Evolutionary conservation across 2,329 filamentous ascomycete species (phyloP).

Genomic region (Cladosporium sp.): DNA sequence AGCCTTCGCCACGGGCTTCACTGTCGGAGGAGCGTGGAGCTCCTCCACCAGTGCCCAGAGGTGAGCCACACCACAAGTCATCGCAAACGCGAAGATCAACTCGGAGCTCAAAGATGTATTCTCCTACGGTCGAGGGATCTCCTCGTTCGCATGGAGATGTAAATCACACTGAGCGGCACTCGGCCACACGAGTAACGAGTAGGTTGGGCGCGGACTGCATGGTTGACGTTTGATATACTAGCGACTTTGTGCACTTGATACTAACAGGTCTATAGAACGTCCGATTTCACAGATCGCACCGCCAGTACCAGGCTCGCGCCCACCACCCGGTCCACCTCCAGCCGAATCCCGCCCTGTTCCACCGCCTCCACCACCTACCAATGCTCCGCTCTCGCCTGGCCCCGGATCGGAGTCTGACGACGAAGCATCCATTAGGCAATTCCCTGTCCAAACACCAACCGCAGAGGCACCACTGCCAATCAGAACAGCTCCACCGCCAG

Average conservation of each 20-base stretch:
- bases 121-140: neutral
- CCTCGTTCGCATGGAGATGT: neutral
- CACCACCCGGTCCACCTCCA: slow-evolving; percentile 36
- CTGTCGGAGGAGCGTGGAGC: slow-evolving; percentile 40
- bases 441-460: slow-evolving; percentile 40
- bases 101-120: neutral
- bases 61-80: slow-evolving; percentile 42
- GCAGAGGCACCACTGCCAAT: slow-evolving; percentile 33
- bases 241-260: neutral
- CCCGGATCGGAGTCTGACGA: slow-evolving; percentile 87
- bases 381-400: slow-evolving; percentile 59
- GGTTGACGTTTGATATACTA: neutral
- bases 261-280: slow-evolving; percentile 24
- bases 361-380: slow-evolving; percentile 53
- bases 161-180: neutral
- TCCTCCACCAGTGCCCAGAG: slow-evolving; percentile 50
- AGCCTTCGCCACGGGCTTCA: slow-evolving; percentile 43
- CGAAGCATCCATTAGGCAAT: slow-evolving; percentile 64
- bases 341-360: slow-evolving; percentile 55
- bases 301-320: slow-evolving; percentile 42
- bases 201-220: neutral
- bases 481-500: slow-evolving; percentile 38
- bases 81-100: neutral
- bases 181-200: neutral
- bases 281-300: slow-evolving; percentile 26